These are phyloP conservation scores for Phaseolus coccineus DNA, from an alignment of 331 rosid species.

Conservation along the genomic window DNA sequence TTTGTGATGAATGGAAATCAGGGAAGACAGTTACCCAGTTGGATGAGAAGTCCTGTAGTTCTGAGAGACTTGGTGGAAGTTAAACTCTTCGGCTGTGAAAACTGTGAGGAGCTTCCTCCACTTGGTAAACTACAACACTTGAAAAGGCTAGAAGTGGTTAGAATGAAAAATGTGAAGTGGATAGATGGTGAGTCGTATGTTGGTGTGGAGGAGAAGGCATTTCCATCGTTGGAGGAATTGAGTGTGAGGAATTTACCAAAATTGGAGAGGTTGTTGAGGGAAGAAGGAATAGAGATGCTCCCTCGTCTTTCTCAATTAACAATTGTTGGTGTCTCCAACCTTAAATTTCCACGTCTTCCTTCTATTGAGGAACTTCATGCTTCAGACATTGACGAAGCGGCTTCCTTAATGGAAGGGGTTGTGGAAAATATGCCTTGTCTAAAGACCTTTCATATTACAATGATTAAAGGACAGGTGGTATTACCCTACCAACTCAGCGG, in stretches of 20 bases:
- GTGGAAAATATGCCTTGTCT: not conserved
- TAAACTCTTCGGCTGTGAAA: not conserved
- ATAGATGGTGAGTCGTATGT: too few species aligned
- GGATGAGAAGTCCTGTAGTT: not conserved
- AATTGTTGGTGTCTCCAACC: not conserved
- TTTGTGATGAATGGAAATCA: not conserved
- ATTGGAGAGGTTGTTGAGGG: too few species aligned
- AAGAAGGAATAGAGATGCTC: too few species aligned
- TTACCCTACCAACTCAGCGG: not conserved
- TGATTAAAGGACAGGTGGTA: not conserved
- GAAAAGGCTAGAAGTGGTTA: not conserved
- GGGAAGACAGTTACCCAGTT: not conserved
- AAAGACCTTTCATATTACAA: not conserved
- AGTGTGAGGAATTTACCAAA: too few species aligned
- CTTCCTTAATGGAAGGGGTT: not conserved
- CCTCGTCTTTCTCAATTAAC: not conserved
- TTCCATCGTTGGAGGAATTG: too few species aligned
- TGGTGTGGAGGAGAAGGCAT: too few species aligned
- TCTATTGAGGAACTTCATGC: not conserved
- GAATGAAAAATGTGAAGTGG: slow-evolving; percentile 15
- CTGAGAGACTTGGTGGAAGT: not conserved
- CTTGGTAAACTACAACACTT: slow-evolving; percentile 15
- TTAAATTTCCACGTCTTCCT: too few species aligned
- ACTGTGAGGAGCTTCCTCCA: slow-evolving; percentile 14
- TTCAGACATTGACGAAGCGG: not conserved